These are phyloP conservation scores for Scenedesmus sp. DNA, from an alignment of 163 green algal species.

Conservation along the genomic window DNA sequence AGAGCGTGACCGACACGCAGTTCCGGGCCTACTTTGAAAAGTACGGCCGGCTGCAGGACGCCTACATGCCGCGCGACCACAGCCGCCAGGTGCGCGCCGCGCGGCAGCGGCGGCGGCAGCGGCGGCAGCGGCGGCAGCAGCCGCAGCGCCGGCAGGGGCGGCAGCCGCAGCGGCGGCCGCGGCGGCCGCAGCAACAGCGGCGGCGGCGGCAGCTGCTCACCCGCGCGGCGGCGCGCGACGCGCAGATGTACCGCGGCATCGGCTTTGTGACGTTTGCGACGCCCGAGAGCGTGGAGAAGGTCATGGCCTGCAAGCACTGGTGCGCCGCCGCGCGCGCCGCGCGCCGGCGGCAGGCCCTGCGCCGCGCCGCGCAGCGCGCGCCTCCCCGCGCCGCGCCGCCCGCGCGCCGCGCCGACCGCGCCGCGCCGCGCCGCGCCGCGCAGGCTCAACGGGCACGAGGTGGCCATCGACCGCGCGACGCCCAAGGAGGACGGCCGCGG, in stretches of 20 bases:
- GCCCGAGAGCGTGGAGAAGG: conserved; percentile 74
- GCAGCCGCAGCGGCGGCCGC: too few species aligned
- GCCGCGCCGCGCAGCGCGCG: too few species aligned
- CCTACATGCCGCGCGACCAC: conserved; percentile 75
- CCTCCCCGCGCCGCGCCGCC: too few species aligned
- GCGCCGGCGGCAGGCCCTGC: too few species aligned
- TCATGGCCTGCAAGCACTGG: conserved; percentile 81
- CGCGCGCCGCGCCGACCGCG: too few species aligned
- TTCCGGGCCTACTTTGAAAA: conserved; percentile 89
- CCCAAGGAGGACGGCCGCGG: conserved; percentile 79
- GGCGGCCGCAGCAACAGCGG: too few species aligned
- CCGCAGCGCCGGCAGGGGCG: too few species aligned
- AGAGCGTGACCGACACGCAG: conserved; percentile 75
- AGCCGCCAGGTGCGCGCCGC: too few species aligned
- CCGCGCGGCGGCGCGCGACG: too few species aligned
- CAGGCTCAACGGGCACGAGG: conserved; percentile 83
- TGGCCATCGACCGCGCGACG: conserved; percentile 88
- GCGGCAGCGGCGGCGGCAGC: too few species aligned
- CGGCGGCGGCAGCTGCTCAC: too few species aligned
- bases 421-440: neutral
- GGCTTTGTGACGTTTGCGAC: conserved; percentile 89
- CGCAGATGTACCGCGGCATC: conserved; percentile 85
- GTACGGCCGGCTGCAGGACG: conserved; percentile 80
- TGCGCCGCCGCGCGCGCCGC: conserved; percentile 13
- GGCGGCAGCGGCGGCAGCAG: too few species aligned